A percentile compares a stretch with the other conserved stretches of the same genome.
phyloP scores from a whole-genome alignment of 1,284 basidiomycete genomes.

The Ceratobasidium sp. region DNA sequence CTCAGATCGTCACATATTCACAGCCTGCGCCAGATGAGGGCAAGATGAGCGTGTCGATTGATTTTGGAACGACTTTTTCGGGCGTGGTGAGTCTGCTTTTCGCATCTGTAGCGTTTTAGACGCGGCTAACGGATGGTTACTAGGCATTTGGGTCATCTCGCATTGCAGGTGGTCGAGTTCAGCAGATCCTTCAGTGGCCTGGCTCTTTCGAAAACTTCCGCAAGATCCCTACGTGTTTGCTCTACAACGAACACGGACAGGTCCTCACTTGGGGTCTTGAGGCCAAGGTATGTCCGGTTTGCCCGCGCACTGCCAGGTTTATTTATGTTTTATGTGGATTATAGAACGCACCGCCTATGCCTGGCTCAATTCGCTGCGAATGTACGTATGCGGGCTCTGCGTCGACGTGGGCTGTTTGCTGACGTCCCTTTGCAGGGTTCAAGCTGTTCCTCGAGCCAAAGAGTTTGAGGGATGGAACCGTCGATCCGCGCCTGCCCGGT shows the following conservation, averaged over 20 bases:
- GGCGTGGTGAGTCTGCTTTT: slow-evolving; percentile 72
- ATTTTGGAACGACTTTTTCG: slow-evolving; percentile 88
- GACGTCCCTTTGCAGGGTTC: slow-evolving; percentile 63
- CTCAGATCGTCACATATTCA: slow-evolving; percentile 22
- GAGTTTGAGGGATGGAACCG: slow-evolving; percentile 73
- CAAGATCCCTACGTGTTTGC: slow-evolving; percentile 83
- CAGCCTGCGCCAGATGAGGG: slow-evolving; percentile 51
- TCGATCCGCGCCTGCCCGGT: slow-evolving; percentile 82
- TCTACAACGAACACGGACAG: slow-evolving; percentile 77
- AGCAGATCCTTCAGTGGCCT: slow-evolving; percentile 84
- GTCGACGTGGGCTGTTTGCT: not conserved
- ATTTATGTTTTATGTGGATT: no score
- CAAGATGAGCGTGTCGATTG: slow-evolving; percentile 78
- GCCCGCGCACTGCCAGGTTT: not conserved
- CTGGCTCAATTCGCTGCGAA: slow-evolving; percentile 77
- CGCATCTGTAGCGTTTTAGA: not conserved
- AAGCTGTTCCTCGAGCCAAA: slow-evolving; percentile 85
- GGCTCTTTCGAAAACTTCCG: slow-evolving; percentile 83
- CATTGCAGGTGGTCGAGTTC: slow-evolving; percentile 78
- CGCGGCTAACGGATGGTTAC: not conserved
- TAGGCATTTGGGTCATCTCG: slow-evolving; percentile 82
- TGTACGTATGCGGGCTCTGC: slow-evolving; percentile 57
- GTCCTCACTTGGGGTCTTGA: slow-evolving; percentile 84
- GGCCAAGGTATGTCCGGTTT: slow-evolving; percentile 63
- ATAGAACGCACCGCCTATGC: slow-evolving; percentile 71